Base-by-base conservation (phyloP, 2,329 filamentous ascomycete species). In the Thelonectria olida region DNA sequence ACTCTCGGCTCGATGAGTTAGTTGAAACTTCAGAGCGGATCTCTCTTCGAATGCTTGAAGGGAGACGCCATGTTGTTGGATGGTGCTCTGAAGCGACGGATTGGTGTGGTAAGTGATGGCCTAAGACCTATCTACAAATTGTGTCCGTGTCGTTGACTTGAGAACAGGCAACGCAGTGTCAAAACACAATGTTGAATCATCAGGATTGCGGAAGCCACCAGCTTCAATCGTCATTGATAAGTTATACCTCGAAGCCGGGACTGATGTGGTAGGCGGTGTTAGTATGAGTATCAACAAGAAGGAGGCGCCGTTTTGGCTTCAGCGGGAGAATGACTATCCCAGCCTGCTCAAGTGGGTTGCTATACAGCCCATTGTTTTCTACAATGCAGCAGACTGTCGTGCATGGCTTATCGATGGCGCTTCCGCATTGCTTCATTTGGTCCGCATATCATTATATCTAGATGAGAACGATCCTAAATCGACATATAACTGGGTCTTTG, bases 351-450 rank as follows among this genome's bases (percentile, higher is more conserved):
- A 65, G 4, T 65, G 64, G 62, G 9, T 65, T 6, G 42, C 45
- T 8, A 8, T 45, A 1, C 59, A 59, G 12, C 52, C 63, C 0
- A 19, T 66, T 0, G 28, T 57, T 0, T 65, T 66, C 13, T 56
- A 65, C 0, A 60, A 66, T 15, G 60, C 58, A 0, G 17, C 17
- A 2, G 54, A 61, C 0, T 31, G 60, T 0, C 59, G 63, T 6
- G 61, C 56, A 8, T 66, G 64, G 64, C 50, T 66, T 0, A 17
- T 66, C 5, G 63, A 66, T 2, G 60, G 63, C 2, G 60, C 53
- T 20, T 66, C 60, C 3, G 63, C 64, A 5, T 15, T 66, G 7
- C 63, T 66, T 20, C 56, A 66, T 36, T 36, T 66, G 13, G 31
- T 34, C 31, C 31, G 31, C 2, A 34, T 15, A 13, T 34, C 31